A percentile compares a stretch with the other conserved stretches of the same genome.
These are phyloP conservation scores for Ehretia macrophylla DNA, from an alignment of 257 asterid species.

Conservation along the genomic window DNA sequence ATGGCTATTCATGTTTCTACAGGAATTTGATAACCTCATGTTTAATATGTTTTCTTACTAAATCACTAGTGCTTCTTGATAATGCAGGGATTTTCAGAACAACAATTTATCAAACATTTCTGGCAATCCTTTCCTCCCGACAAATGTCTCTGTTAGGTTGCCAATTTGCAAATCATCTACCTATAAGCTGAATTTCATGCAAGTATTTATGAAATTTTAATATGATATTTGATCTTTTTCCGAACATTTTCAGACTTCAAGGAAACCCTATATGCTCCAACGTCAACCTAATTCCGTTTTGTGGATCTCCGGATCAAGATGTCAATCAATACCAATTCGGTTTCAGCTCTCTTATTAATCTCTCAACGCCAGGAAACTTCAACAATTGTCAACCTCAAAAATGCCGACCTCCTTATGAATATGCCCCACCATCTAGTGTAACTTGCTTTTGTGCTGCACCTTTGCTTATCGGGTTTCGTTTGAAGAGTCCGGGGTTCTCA, in stretches of 20 bases:
- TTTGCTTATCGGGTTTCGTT: constrained; percentile 68
- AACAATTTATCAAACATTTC: constrained; percentile 54
- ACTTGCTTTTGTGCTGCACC: constrained; percentile 83
- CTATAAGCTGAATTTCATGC: background rate
- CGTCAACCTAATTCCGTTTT: constrained; percentile 26
- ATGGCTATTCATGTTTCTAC: no score
- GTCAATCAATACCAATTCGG: constrained; percentile 5
- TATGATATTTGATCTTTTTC: background rate
- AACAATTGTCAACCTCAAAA: constrained; percentile 35
- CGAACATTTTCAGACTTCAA: constrained; percentile 50
- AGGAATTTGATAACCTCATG: no score
- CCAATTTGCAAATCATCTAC: constrained; percentile 18
- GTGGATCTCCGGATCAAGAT: constrained; percentile 50
- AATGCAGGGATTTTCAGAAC: constrained; percentile 72
- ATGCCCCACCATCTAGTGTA: constrained; percentile 48
- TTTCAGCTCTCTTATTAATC: background rate
- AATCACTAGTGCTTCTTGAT: constrained; percentile 6
- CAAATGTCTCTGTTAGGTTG: constrained; percentile 73
- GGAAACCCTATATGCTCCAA: constrained; percentile 73
- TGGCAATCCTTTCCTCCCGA: constrained; percentile 40
- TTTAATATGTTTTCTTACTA: no score
- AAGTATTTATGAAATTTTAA: background rate
- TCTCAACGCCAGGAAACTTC: constrained; percentile 22
- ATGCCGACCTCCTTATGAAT: constrained; percentile 63
- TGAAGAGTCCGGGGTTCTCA: constrained; percentile 87